Percentiles rank a stretch among this genome's conserved stretches.
phyloP scores from a whole-genome alignment of 1,139 yeast species.

The Entelexis sorbosivorans region DNA sequence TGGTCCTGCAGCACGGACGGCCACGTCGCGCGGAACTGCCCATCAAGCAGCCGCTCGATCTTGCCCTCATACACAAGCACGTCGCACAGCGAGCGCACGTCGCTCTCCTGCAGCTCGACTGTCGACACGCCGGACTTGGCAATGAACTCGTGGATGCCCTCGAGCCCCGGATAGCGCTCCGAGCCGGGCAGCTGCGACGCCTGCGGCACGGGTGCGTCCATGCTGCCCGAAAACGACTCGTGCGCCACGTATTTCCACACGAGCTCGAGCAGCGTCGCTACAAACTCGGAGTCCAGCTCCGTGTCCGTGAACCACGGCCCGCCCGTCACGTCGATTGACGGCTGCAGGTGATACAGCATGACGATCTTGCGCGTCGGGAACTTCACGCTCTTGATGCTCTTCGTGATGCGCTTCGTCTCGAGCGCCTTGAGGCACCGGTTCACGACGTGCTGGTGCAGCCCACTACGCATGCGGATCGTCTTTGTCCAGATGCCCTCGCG shows the following conservation, averaged over 20 bases:
- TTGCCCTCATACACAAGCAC: conserved; percentile 81
- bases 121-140: conserved; percentile 64
- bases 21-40: conserved; percentile 42
- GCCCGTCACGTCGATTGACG: conserved; percentile 91
- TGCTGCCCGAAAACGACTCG: conserved; percentile 50
- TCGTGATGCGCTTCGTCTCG: conserved; percentile 76
- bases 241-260: conserved; percentile 80
- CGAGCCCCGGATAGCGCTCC: conserved; percentile 56
- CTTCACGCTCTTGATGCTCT: conserved; percentile 82
- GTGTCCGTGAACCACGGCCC: conserved; percentile 99
- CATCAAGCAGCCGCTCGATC: conserved; percentile 49
- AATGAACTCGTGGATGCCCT: conserved; percentile 66
- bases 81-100: conserved; percentile 74
- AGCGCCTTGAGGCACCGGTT: conserved; percentile 70
- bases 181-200: conserved; percentile 44
- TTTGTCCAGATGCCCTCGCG: conserved; percentile 94
- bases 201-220: conserved; percentile 24
- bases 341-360: conserved; percentile 87
- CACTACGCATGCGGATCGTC: conserved; percentile 80
- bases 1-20: conserved; percentile 24
- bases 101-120: conserved; percentile 63
- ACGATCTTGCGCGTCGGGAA: conserved; percentile 94
- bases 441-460: conserved; percentile 86
- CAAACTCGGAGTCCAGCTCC: conserved; percentile 87
- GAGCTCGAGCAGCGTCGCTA: conserved; percentile 68